These are phyloP conservation scores for Quercus tomentella DNA, from an alignment of 331 rosid genomes.

Conservation along the genomic window DNA sequence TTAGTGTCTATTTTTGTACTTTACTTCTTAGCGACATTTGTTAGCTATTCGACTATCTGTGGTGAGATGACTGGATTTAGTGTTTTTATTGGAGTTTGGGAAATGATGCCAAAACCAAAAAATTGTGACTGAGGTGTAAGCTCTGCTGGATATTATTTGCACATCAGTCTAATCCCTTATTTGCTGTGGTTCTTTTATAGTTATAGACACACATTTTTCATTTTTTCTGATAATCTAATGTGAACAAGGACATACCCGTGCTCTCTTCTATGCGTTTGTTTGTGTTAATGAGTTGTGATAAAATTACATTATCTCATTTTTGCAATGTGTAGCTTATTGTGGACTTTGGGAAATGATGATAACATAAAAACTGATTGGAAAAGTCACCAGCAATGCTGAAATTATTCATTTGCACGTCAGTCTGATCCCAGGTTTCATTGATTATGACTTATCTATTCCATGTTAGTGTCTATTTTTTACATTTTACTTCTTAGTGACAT, in stretches of 20 bases:
- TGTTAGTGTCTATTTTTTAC: not conserved
- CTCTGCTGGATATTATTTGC: constrained; percentile 21
- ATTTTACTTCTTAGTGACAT: not conserved
- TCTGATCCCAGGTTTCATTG: not conserved
- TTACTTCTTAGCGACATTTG: not conserved
- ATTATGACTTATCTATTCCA: not conserved
- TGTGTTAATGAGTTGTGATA: not conserved
- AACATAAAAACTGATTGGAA: not conserved
- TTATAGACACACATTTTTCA: too few relatives aligned
- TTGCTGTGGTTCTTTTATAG: not conserved
- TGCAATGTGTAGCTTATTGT: not conserved
- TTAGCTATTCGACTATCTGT: not conserved
- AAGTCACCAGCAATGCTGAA: constrained; percentile 24
- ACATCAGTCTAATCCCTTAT: constrained; percentile 32
- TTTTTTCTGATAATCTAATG: too few relatives aligned
- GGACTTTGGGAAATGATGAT: constrained; percentile 18
- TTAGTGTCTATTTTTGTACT: not conserved
- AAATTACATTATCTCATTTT: not conserved
- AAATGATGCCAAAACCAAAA: constrained; percentile 3
- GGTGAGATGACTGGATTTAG: not conserved
- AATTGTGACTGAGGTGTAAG: not conserved
- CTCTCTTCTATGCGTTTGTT: not conserved
- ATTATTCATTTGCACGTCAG: constrained; percentile 9
- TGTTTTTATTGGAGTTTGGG: not conserved
- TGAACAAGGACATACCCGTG: too few relatives aligned